Conservation (phyloP, 495 filamentous ascomycete genomes). For the Talaromyces adpressus region DNA sequence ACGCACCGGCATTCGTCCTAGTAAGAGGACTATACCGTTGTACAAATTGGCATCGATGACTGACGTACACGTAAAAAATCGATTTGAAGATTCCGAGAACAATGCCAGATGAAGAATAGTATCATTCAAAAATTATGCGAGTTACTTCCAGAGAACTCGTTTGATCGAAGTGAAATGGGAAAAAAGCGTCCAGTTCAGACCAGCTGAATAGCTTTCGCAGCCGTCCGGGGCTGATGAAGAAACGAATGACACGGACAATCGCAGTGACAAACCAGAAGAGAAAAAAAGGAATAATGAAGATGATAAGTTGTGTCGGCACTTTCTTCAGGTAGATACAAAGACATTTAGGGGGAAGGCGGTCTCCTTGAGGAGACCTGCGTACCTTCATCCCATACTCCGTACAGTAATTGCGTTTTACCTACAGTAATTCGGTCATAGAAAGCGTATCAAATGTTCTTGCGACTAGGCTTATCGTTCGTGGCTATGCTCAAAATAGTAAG, state of each 20-base stretch:
- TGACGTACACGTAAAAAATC: neutral
- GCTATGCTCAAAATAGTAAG: neutral
- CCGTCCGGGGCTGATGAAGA: slow-evolving; percentile 9
- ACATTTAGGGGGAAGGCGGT: neutral
- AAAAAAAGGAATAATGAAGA: neutral
- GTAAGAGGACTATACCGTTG: neutral
- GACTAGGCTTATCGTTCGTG: neutral
- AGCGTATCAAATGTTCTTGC: neutral
- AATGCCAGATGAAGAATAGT: neutral
- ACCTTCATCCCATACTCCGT: neutral
- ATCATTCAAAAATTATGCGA: neutral
- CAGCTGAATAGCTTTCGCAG: slow-evolving; percentile 6
- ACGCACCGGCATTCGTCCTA: neutral
- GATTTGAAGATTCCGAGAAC: neutral
- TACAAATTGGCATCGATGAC: neutral
- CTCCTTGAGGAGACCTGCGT: neutral
- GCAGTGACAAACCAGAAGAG: neutral
- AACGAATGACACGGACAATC: slow-evolving; percentile 11
- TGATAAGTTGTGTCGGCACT: neutral
- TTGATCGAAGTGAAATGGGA: neutral
- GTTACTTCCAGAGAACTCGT: neutral
- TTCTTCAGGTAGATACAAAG: neutral
- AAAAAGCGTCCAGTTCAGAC: slow-evolving; percentile 3
- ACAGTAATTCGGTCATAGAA: neutral
- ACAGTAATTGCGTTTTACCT: neutral